A percentile compares a stretch with the other conserved stretches of the same genome.
Conservation (phyloP, 768 basidiomycete species). For the Boletales sp. region DNA sequence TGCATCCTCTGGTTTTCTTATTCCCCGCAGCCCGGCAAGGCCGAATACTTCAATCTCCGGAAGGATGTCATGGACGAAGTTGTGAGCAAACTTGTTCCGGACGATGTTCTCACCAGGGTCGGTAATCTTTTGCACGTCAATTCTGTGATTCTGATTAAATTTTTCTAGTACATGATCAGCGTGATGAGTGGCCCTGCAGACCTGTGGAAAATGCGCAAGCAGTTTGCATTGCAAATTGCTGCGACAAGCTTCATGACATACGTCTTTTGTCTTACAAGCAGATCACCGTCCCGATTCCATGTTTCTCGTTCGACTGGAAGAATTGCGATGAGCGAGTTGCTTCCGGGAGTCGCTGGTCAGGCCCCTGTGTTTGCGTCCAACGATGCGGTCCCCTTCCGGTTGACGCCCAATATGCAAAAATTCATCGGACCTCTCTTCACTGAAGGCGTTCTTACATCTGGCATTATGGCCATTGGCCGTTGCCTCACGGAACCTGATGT, state of each 20-base stretch:
- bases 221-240: constrained; percentile 89
- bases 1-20: not conserved
- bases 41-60: constrained; percentile 66
- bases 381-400: constrained; percentile 94
- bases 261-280: constrained; percentile 76
- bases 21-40: constrained; percentile 48
- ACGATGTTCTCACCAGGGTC: constrained; percentile 82
- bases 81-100: constrained; percentile 81
- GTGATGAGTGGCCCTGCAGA: constrained; percentile 82
- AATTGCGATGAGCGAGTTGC: constrained; percentile 89
- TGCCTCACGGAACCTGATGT: constrained; percentile 92
- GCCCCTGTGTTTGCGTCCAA: constrained; percentile 67
- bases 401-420: constrained; percentile 93
- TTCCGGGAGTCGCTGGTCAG: constrained; percentile 59
- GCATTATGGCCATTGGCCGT: constrained; percentile 88
- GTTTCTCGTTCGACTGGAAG: constrained; percentile 86
- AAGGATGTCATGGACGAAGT: constrained; percentile 91
- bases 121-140: constrained; percentile 6
- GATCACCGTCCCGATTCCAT: constrained; percentile 82
- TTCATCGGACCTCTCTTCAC: constrained; percentile 87
- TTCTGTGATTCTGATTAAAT: not conserved
- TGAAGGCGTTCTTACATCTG: constrained; percentile 84
- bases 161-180: constrained; percentile 78
- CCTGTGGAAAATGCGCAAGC: constrained; percentile 96
- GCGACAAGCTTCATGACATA: constrained; percentile 91